Conservation (phyloP, 1,284 basidiomycete genomes). For the Anthracocystis walkeri region DNA sequence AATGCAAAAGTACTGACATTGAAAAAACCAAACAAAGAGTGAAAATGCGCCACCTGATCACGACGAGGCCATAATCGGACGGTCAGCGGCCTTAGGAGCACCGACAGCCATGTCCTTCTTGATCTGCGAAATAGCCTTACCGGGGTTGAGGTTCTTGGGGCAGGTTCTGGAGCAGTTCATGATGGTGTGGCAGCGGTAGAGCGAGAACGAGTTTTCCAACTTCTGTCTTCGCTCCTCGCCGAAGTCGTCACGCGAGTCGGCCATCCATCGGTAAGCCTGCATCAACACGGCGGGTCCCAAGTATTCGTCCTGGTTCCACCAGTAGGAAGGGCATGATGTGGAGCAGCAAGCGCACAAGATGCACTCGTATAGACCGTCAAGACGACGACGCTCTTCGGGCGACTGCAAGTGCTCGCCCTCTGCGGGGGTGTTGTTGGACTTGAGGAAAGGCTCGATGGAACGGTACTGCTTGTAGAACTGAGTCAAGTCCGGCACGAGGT, state of each 20-base stretch:
- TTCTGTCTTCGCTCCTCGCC: constrained; percentile 86
- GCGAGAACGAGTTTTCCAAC: constrained; percentile 92
- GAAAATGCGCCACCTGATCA: constrained; percentile 1
- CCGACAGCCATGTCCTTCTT: constrained; percentile 69
- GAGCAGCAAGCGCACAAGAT: constrained; percentile 78
- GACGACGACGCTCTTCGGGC: constrained; percentile 89
- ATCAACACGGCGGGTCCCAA: constrained; percentile 95
- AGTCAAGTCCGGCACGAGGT: constrained; percentile 88
- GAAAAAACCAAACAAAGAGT: background rate
- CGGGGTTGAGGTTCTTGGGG: constrained; percentile 89
- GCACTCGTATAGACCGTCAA: constrained; percentile 94
- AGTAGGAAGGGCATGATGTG: constrained; percentile 89
- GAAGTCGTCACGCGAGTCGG: constrained; percentile 90
- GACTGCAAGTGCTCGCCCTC: constrained; percentile 86
- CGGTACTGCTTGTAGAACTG: constrained; percentile 99
- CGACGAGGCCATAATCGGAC: constrained; percentile 62
- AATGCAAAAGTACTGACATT: constrained; percentile 13
- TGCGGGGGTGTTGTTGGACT: constrained; percentile 63
- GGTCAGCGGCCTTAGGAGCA: constrained; percentile 53
- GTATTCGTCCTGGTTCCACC: constrained; percentile 99
- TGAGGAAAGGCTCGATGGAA: constrained; percentile 80
- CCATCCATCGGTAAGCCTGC: constrained; percentile 89
- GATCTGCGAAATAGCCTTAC: constrained; percentile 67
- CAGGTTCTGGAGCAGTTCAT: constrained; percentile 96
- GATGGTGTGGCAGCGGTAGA: constrained; percentile 85